Conservation (phyloP, 805 yeast genomes). For the Metschnikowia arizonensis region DNA sequence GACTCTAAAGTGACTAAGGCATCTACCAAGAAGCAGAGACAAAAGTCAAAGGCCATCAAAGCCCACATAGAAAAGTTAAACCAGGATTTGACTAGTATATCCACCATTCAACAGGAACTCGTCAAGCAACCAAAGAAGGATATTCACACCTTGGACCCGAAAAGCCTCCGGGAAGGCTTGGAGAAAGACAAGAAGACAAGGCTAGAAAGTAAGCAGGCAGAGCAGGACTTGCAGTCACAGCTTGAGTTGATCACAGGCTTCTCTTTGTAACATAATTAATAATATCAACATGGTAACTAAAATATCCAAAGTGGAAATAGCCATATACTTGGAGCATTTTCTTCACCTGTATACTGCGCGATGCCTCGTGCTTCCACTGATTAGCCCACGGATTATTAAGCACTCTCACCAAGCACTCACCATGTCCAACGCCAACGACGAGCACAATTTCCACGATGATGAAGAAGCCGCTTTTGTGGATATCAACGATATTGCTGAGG, state of each 20-base stretch:
- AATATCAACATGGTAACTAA: not conserved
- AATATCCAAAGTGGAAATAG: not conserved
- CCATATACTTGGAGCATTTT: not conserved
- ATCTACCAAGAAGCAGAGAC: slow-evolving; percentile 15
- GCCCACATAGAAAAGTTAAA: slow-evolving; percentile 33
- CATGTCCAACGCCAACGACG: slow-evolving; percentile 16
- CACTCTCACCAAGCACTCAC: slow-evolving; percentile 2
- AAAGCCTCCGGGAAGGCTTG: slow-evolving; percentile 35
- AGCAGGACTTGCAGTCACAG: slow-evolving; percentile 42
- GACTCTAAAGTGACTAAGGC: not conserved
- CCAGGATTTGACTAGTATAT: slow-evolving; percentile 24
- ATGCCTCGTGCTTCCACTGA: no score
- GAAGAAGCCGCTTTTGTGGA: slow-evolving; percentile 35
- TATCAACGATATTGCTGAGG: slow-evolving; percentile 43
- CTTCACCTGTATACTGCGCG: slow-evolving; percentile 4
- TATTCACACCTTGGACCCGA: slow-evolving; percentile 33
- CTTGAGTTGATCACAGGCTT: slow-evolving; percentile 44
- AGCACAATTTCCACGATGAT: slow-evolving; percentile 6
- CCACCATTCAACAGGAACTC: slow-evolving; percentile 15
- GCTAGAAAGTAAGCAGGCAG: slow-evolving; percentile 29
- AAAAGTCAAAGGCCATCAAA: slow-evolving; percentile 29
- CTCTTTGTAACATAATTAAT: not conserved
- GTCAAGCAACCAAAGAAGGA: slow-evolving; percentile 14
- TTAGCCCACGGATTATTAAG: not conserved
- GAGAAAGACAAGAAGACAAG: slow-evolving; percentile 32